These are phyloP conservation scores for Tilletia indica DNA, from an alignment of 1,284 basidiomycete genomes.

Conservation along the genomic window DNA sequence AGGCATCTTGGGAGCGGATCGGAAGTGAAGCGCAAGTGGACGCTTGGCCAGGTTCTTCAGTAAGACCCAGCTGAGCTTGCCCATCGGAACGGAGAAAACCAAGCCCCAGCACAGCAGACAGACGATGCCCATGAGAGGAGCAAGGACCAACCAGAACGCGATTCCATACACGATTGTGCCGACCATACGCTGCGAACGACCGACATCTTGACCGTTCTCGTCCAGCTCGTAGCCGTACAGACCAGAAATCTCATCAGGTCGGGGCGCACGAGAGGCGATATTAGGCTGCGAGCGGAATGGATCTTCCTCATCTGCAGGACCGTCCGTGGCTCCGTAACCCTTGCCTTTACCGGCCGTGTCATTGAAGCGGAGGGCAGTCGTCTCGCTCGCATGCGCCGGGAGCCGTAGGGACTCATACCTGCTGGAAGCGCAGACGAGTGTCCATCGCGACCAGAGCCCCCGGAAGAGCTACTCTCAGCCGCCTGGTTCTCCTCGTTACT, in stretches of 20 bases:
- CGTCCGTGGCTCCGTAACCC: conserved; percentile 24
- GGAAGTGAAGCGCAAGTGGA: conserved; percentile 86
- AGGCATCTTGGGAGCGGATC: conserved; percentile 57
- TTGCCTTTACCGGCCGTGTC: conserved; percentile 29
- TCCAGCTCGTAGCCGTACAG: conserved; percentile 52
- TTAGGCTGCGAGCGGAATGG: conserved; percentile 16
- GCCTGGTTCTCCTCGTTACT: conserved; percentile 12
- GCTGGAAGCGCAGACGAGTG: neutral
- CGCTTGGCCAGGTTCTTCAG: conserved; percentile 77
- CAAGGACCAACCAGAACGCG: conserved; percentile 81
- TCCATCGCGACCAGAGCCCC: conserved; percentile 8
- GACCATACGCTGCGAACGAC: conserved; percentile 31
- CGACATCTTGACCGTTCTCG: conserved; percentile 44
- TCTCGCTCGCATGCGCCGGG: conserved; percentile 15
- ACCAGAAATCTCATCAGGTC: conserved; percentile 14
- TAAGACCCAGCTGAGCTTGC: conserved; percentile 89
- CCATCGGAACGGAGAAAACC: conserved; percentile 96
- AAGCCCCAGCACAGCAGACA: conserved; percentile 85
- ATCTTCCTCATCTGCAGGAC: conserved; percentile 25
- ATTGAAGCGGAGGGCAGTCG: neutral
- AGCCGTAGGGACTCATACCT: conserved; percentile 17
- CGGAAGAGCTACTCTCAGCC: conserved; percentile 20
- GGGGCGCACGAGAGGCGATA: conserved; percentile 18
- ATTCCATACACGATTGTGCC: conserved; percentile 56
- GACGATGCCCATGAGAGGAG: conserved; percentile 70